phyloP scores from a whole-genome alignment of 23 red algal genomes.

The Gracilaria vermiculophylla region DNA sequence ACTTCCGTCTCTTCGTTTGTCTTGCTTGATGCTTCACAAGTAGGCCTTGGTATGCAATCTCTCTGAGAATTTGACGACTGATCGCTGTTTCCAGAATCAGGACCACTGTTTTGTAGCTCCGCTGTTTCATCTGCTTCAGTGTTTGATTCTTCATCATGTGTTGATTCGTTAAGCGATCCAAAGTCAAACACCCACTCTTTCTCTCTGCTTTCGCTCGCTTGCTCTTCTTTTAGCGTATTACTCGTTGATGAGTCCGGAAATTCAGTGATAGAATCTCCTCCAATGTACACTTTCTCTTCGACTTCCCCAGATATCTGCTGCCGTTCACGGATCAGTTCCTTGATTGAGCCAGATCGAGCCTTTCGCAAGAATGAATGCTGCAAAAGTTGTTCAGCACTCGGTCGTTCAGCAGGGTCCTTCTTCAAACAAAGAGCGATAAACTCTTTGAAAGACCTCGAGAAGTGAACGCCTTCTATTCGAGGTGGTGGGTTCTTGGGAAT shows the following conservation, averaged over 20 bases:
- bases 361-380: conserved; percentile 72
- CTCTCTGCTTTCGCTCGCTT: neutral
- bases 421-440: conserved; percentile 76
- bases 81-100: neutral
- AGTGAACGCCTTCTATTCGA: conserved; percentile 61
- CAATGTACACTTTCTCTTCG: conserved; percentile 6
- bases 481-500: conserved; percentile 94
- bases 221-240: neutral
- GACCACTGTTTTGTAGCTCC: too few species aligned
- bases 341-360: conserved; percentile 44
- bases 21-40: neutral
- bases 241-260: conserved; percentile 8
- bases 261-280: conserved; percentile 6
- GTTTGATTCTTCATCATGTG: neutral
- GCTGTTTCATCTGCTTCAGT: neutral
- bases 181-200: conserved; percentile 58
- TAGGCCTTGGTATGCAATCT: neutral
- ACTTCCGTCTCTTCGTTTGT: neutral
- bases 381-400: conserved; percentile 67
- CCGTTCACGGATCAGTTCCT: conserved; percentile 28
- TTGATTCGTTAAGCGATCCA: conserved; percentile 24
- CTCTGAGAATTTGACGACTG: neutral
- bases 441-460: conserved; percentile 67
- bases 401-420: conserved; percentile 66
- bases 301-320: conserved; percentile 10